Base-by-base conservation (phyloP, 805 yeast species). In the Suhomyces tanzawaensis region DNA sequence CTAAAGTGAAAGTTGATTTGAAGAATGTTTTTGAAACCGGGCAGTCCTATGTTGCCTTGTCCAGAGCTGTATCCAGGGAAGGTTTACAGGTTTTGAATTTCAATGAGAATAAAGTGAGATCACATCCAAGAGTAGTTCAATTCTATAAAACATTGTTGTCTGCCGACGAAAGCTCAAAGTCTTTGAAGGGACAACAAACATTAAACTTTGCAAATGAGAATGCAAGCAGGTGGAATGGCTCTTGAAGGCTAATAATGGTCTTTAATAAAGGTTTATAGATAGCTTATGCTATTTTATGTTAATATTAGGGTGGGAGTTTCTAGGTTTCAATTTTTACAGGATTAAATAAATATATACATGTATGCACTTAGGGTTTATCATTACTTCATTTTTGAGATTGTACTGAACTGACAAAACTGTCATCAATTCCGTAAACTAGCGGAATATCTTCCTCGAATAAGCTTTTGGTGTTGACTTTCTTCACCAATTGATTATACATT, bases 21-120 rank as follows among this genome's bases (percentile, higher is more conserved):
- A 69, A 73, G 25, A 71, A 72, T 39, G 79, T 85, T 1, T 91
- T 91, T 60, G 98, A 90, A 55, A 81, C 78, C 37, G 99, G 99
- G 0, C 99, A 93, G 58, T 95, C 95, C 0, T 93, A 93, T 56
- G 99, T 93, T 21, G 99, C 98, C 0, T 65, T 93, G 22, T 86
- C 96, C 9, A 76, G 99, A 59, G 98, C 97, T 1, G 84, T 82
- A 1, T 75, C 84, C 16, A 72, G 95, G 50, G 79, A 79, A 3
- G 96, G 96, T 0, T 67, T 93, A 19, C 96, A 88, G 51, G 85
- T 93, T 2, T 59, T 78, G 37, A 82, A 87, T 49, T 93, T 93
- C 57, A 69, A 78, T 38, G 74, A 72, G 23, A 52, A 57, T 1
- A 81, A 77, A 52, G 86, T 93, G 12, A 69, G 61, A 52, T 85